Conservation (phyloP, 306 rosid genomes). For the Inga oerstediana region DNA sequence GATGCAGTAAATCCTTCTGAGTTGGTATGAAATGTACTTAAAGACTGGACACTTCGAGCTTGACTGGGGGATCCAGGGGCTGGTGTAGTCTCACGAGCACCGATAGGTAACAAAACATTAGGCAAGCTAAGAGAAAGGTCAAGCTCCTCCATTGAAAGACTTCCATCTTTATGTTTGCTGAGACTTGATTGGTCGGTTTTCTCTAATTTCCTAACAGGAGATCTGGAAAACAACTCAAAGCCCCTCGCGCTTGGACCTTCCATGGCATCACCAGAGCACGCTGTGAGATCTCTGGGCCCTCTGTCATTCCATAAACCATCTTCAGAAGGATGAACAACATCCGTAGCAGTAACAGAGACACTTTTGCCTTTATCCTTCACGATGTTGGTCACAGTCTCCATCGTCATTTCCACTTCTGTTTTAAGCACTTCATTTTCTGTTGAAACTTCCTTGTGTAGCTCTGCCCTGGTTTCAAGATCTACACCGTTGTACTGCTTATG, state of each 20-base stretch:
- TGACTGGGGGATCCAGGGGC: constrained; percentile 89
- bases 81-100: constrained; percentile 55
- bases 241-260: constrained; percentile 94
- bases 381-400: constrained; percentile 44
- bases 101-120: constrained; percentile 88
- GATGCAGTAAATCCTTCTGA: constrained; percentile 96
- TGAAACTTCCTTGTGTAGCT: constrained; percentile 44
- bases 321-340: constrained; percentile 52
- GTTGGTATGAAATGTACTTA: constrained; percentile 70
- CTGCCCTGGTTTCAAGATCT: constrained; percentile 51
- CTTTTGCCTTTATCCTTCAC: constrained; percentile 88
- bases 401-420: constrained; percentile 32
- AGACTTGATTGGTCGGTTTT: constrained; percentile 53
- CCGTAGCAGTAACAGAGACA: constrained; percentile 50
- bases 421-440: constrained; percentile 47
- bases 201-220: constrained; percentile 78
- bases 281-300: constrained; percentile 52
- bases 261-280: constrained; percentile 53
- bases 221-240: constrained; percentile 77
- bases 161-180: constrained; percentile 55
- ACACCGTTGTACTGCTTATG: constrained; percentile 43
- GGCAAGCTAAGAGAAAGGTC: constrained; percentile 97
- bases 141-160: constrained; percentile 65
- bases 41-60: constrained; percentile 82
- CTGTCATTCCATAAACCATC: constrained; percentile 59